phyloP scores from a whole-genome alignment of 805 yeast species.

The Candida odintsovae region DNA sequence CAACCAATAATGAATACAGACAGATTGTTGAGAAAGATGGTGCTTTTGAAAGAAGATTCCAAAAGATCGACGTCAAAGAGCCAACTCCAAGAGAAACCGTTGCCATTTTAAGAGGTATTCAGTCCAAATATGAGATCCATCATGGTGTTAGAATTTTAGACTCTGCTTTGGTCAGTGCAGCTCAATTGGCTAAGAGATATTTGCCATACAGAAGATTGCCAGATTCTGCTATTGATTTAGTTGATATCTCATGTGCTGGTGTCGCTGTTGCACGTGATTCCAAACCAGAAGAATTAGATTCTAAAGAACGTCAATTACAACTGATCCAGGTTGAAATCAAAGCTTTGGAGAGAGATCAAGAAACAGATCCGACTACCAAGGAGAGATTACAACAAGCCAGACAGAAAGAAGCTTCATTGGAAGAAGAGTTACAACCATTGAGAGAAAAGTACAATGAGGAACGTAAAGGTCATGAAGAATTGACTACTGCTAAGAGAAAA shows the following conservation, averaged over 20 bases:
- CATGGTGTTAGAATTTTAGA: constrained; percentile 97
- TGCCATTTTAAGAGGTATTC: constrained; percentile 94
- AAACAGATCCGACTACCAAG: constrained; percentile 72
- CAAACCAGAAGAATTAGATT: constrained; percentile 94
- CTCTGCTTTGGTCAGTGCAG: constrained; percentile 89
- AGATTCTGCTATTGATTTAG: constrained; percentile 93
- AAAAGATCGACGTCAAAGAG: constrained; percentile 92
- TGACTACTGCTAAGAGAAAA: constrained; percentile 83
- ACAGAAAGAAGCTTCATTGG: constrained; percentile 73
- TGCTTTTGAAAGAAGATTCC: constrained; percentile 98
- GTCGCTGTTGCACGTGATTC: constrained; percentile 99
- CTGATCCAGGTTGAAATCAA: constrained; percentile 92
- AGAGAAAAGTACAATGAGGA: constrained; percentile 83
- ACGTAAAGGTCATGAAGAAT: constrained; percentile 84
- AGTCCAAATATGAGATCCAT: constrained; percentile 91
- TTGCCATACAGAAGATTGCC: constrained; percentile 94
- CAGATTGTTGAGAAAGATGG: constrained; percentile 93
- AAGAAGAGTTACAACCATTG: constrained; percentile 79
- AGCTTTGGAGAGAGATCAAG: constrained; percentile 94
- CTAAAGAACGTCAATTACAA: constrained; percentile 86
- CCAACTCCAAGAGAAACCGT: constrained; percentile 90
- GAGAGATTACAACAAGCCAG: constrained; percentile 80
- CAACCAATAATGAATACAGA: constrained; percentile 92
- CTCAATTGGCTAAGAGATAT: constrained; percentile 90
- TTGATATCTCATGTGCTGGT: constrained; percentile 94